phyloP scores from a whole-genome alignment of 768 basidiomycete species.

The Amanita phalloides region DNA sequence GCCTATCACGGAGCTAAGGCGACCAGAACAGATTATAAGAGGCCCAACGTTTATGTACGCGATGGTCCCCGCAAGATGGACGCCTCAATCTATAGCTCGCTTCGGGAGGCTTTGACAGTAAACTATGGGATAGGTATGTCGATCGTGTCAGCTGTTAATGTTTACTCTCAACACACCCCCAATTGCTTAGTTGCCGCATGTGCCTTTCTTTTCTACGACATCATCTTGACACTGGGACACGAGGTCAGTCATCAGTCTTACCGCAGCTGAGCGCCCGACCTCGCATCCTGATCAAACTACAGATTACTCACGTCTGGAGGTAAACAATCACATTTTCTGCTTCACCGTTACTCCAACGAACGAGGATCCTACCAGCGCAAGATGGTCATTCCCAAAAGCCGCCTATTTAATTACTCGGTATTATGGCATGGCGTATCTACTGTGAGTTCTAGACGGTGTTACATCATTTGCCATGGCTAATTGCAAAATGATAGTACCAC shows the following conservation, averaged over 20 bases:
- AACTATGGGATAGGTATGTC: neutral
- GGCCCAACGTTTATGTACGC: too few species aligned
- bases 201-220: neutral
- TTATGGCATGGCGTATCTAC: neutral
- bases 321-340: neutral
- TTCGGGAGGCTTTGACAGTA: neutral
- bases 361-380: neutral
- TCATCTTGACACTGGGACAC: neutral
- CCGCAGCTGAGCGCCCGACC: neutral
- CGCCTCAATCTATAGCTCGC: too few species aligned
- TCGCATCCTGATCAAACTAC: neutral
- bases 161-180: neutral
- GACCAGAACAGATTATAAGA: too few species aligned
- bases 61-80: too few species aligned
- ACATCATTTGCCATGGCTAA: neutral
- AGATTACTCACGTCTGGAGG: slow-evolving; percentile 1
- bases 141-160: neutral
- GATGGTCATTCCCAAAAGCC: neutral
- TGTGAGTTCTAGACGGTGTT: neutral
- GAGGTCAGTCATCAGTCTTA: neutral
- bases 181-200: neutral
- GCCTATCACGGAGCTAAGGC: too few species aligned
- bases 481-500: neutral
- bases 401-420: neutral
- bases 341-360: neutral